phyloP scores from a whole-genome alignment of 371 early-diverging fungal genomes.

The Caulochytrium protostelioides region DNA sequence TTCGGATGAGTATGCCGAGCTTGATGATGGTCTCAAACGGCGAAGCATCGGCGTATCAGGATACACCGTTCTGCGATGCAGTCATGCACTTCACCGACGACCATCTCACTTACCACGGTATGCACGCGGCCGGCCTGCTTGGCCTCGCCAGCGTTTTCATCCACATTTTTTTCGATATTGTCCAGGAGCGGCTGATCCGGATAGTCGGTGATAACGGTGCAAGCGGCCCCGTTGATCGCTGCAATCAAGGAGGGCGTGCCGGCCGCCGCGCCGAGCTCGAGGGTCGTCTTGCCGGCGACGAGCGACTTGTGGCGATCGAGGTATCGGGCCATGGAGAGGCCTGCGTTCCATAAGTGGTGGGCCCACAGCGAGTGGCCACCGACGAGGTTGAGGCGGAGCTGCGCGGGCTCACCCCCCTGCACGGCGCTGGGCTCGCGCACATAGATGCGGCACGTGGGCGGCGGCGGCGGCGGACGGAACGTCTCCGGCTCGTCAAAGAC shows the following conservation, averaged over 20 bases:
- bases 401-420: not conserved
- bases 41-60: too few relatives aligned
- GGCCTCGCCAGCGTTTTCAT: constrained; percentile 15
- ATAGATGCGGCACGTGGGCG: constrained; percentile 1
- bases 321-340: constrained; percentile 51
- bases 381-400: not conserved
- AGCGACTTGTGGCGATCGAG: constrained; percentile 42
- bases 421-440: not conserved
- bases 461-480: constrained; percentile 7
- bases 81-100: too few relatives aligned
- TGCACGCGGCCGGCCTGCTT: constrained; percentile 1
- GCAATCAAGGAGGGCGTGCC: constrained; percentile 63
- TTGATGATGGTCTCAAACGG: not conserved
- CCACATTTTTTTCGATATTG: constrained; percentile 47
- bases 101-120: constrained; percentile 3
- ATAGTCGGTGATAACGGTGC: constrained; percentile 68
- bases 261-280: constrained; percentile 82
- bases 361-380: constrained; percentile 40
- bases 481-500: constrained; percentile 7
- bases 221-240: constrained; percentile 42
- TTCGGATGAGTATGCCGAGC: not conserved
- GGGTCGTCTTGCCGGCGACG: constrained; percentile 25
- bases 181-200: constrained; percentile 57
- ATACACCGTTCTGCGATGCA: too few relatives aligned
- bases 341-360: constrained; percentile 79